Base-by-base conservation (phyloP, 805 yeast genomes). In the Pichia nakasei region DNA sequence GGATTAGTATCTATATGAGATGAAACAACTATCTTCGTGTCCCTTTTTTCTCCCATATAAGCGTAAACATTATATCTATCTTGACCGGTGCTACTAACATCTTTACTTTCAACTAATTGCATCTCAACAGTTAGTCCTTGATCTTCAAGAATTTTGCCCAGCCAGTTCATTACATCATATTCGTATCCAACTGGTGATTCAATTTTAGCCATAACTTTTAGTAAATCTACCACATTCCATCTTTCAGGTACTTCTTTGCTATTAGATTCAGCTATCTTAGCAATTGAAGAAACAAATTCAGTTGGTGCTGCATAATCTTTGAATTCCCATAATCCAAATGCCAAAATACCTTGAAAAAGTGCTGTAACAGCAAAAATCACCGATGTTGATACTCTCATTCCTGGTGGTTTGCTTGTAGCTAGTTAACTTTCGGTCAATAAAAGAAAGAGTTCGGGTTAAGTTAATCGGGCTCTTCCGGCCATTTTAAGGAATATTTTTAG, bases 1-100 rank as follows among this genome's bases (percentile, higher is more conserved):
- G 85, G 85, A 13, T 80, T 85, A 0, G 85, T 80, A 52, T 80
- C 86, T 24, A 79, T 72, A 53, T 80, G 86, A n/a, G 82, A 72
- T 1, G 84, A 76, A 26, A 80, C 52, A 5, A 43, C 27, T 3
- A 76, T 71, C 43, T 58, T 65, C 17, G 78, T 70, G 49, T 74
- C 54, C 47, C 78, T 66, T n/a, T 55, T 52, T 1, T 50, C 42
- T 1, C 79, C 78, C 12, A 58, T 46, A 53, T 78, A 80, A 7
- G 83, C 84, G 52, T 72, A 80, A 27, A 80, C 61, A 52, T 79
- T 43, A 3, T 43, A n/a, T 40, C 46, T 31, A 1, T 26, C 39
- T 20, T 17, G 9, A 24, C 33, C 44, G 6, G 31, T 26, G 4
- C 2, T 18, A 17, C 40, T 37, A 5, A 17, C 15, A 7, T 26